phyloP scores from a whole-genome alignment of 2,329 filamentous ascomycete genomes.

The Fusarium goolgardi region DNA sequence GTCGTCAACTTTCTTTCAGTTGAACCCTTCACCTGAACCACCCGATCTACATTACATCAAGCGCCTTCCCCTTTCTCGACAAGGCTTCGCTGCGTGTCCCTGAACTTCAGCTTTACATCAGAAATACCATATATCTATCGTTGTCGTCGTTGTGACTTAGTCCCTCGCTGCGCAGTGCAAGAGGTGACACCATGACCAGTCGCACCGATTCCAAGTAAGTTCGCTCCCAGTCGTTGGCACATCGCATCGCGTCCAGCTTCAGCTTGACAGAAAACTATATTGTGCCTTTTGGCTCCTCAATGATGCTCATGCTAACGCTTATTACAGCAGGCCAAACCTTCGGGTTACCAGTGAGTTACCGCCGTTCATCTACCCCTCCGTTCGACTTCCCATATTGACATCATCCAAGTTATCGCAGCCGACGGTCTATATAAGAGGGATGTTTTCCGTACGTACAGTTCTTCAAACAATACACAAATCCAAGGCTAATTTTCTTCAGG shows the following conservation, averaged over 20 bases:
- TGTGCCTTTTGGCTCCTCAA: conserved; percentile 7
- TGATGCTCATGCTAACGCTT: conserved; percentile 48
- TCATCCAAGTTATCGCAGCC: conserved; percentile 86
- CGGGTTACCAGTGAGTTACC: conserved; percentile 85
- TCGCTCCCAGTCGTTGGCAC: conserved; percentile 17
- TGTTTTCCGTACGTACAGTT: conserved; percentile 87
- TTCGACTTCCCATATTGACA: conserved; percentile 52
- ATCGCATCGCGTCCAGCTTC: conserved; percentile 26
- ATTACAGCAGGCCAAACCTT: conserved; percentile 80
- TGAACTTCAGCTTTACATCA: conserved; percentile 6
- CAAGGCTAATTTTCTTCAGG: conserved; percentile 65
- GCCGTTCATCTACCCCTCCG: conserved; percentile 38
- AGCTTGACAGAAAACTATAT: conserved; percentile 1
- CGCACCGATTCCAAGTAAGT: conserved; percentile 55
- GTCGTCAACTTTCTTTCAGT: conserved; percentile 46
- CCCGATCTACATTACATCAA: conserved; percentile 24
- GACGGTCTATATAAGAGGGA: conserved; percentile 99
- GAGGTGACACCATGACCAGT: conserved; percentile 50
- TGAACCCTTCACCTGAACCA: conserved; percentile 36
- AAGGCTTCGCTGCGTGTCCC: conserved; percentile 34
- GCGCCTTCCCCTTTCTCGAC: conserved; percentile 31
- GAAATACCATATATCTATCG: conserved; percentile 31
- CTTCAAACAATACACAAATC: neutral
- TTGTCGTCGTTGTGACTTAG: conserved; percentile 42
- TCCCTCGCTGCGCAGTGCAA: conserved; percentile 46